phyloP scores from a whole-genome alignment of 2,329 filamentous ascomycete genomes.

The Scedosporium minutisporum region DNA sequence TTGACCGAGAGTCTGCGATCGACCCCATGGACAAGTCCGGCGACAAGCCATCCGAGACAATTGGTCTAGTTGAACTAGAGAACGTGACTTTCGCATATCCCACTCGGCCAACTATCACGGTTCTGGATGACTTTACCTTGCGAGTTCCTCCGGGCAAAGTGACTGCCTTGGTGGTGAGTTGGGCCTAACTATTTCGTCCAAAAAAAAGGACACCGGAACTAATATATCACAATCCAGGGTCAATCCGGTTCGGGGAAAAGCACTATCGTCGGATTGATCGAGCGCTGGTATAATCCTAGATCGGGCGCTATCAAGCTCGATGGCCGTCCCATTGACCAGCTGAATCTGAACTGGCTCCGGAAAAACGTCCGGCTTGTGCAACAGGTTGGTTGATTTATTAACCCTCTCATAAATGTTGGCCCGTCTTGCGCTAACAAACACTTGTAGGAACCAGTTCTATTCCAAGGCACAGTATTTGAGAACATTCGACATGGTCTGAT shows the following conservation, averaged over 20 bases:
- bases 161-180: conserved; percentile 45
- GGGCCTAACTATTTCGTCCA: no score
- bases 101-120: conserved; percentile 38
- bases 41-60: conserved; percentile 13
- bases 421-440: neutral
- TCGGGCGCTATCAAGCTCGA: conserved; percentile 36
- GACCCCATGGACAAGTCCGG: conserved; percentile 32
- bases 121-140: conserved; percentile 32
- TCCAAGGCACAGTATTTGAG: conserved; percentile 40
- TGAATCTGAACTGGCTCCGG: conserved; percentile 43
- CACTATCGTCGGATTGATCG: conserved; percentile 45
- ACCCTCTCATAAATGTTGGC: neutral
- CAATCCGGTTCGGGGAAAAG: conserved; percentile 53
- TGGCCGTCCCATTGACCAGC: conserved; percentile 26
- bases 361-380: conserved; percentile 43
- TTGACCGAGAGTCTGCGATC: conserved; percentile 33
- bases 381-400: conserved; percentile 16
- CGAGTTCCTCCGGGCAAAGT: conserved; percentile 34
- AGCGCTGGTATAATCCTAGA: conserved; percentile 48
- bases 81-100: conserved; percentile 47
- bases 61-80: conserved; percentile 36
- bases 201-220: neutral
- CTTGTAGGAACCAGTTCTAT: conserved; percentile 40
- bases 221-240: conserved; percentile 24
- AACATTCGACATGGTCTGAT: conserved; percentile 41